Evolutionary conservation across 306 rosid species (phyloP).

Genomic region (Argentina anserina): DNA sequence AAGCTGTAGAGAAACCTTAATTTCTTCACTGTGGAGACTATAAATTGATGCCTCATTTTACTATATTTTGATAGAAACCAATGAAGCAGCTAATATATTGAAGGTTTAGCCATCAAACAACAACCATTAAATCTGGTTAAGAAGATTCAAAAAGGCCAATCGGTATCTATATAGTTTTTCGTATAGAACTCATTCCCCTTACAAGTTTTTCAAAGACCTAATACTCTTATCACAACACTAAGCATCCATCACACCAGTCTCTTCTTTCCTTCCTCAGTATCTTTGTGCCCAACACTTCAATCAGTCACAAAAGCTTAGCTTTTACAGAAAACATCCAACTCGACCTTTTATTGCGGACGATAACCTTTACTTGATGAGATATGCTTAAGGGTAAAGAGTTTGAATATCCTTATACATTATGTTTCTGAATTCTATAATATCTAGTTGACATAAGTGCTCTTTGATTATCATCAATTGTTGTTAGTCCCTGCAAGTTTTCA

Average conservation of each 20-base stretch:
- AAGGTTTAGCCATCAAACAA: not conserved
- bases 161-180: not conserved
- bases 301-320: not conserved
- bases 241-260: not conserved
- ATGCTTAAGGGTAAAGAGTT: not conserved
- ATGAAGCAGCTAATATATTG: not conserved
- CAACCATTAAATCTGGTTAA: not conserved
- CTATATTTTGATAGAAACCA: not conserved
- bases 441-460: not conserved
- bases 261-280: not conserved
- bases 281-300: not conserved
- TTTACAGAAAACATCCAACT: not conserved
- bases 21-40: not conserved
- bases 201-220: not conserved
- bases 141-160: not conserved
- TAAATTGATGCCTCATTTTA: not conserved
- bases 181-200: not conserved
- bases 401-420: not conserved
- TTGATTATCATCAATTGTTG: not conserved
- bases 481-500: not conserved
- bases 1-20: not conserved
- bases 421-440: not conserved
- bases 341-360: not conserved
- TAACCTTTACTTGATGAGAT: not conserved
- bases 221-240: not conserved